phyloP scores from a whole-genome alignment of 192 early-diverging fungal genomes.

The Linderina pennispora region DNA sequence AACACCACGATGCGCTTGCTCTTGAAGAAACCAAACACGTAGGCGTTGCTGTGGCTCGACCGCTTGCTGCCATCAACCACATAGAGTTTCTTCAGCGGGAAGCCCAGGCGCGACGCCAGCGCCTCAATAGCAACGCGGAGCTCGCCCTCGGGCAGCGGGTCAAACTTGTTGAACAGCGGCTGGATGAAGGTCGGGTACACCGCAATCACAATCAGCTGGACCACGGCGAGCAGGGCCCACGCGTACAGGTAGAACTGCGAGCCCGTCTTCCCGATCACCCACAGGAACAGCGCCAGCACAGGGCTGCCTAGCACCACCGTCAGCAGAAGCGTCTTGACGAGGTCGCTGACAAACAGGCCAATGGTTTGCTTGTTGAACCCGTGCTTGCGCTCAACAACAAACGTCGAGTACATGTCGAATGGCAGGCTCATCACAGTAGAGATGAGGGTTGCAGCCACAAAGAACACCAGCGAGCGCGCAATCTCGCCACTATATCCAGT shows the following conservation, averaged over 20 bases:
- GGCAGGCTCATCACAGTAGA: constrained; percentile 68
- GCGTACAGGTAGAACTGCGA: constrained; percentile 85
- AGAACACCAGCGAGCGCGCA: constrained; percentile 75
- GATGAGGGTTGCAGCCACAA: constrained; percentile 50
- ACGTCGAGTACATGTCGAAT: constrained; percentile 79
- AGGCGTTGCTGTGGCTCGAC: constrained; percentile 90
- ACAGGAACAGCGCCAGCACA: constrained; percentile 70
- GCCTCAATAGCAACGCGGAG: constrained; percentile 75
- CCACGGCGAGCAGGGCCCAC: constrained; percentile 79
- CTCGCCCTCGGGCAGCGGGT: constrained; percentile 75
- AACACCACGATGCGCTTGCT: constrained; percentile 96
- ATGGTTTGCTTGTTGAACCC: constrained; percentile 96
- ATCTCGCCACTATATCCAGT: constrained; percentile 73
- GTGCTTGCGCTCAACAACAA: constrained; percentile 91
- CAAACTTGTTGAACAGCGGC: constrained; percentile 97
- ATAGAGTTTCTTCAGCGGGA: constrained; percentile 90
- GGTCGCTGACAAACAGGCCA: constrained; percentile 70
- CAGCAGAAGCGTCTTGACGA: constrained; percentile 66
- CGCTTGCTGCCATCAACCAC: constrained; percentile 94
- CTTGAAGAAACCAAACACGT: constrained; percentile 93
- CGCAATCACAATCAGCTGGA: constrained; percentile 67
- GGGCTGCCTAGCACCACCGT: constrained; percentile 70
- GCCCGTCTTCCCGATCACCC: constrained; percentile 77
- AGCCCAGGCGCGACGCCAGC: constrained; percentile 73
- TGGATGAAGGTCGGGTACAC: constrained; percentile 95